A percentile compares a stretch with the other conserved stretches of the same genome.
These are phyloP conservation scores for Leccinellum albellum DNA, from an alignment of 768 basidiomycete genomes.

Conservation along the genomic window DNA sequence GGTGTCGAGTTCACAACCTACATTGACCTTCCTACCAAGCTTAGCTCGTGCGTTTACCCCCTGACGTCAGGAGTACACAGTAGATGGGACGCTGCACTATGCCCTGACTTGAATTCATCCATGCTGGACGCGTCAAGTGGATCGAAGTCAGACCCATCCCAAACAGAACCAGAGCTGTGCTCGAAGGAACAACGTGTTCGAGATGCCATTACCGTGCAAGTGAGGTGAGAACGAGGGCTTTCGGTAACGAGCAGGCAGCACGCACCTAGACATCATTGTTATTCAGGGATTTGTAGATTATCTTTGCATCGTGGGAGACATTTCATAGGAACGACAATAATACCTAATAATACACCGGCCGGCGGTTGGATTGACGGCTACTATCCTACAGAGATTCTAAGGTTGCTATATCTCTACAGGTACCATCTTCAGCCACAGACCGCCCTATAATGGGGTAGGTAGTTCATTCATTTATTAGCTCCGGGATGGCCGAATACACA, in stretches of 20 bases:
- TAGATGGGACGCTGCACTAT: background rate
- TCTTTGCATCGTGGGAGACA: background rate
- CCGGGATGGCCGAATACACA: background rate
- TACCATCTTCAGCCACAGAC: conserved; percentile 45
- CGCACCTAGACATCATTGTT: background rate
- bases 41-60: background rate
- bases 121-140: background rate
- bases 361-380: background rate
- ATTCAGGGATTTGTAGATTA: background rate
- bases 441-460: conserved; percentile 33
- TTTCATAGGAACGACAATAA: background rate
- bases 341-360: background rate
- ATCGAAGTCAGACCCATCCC: background rate
- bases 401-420: conserved; percentile 18
- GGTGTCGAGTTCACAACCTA: conserved; percentile 13
- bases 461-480: background rate
- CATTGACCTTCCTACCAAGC: conserved; percentile 17
- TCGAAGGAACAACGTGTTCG: background rate
- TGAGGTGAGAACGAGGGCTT: background rate
- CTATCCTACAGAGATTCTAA: background rate
- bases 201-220: background rate
- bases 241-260: background rate
- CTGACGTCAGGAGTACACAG: background rate
- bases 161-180: no score
- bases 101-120: background rate